phyloP scores from a whole-genome alignment of 2,329 filamentous ascomycete genomes.

The Cercospora beticola region DNA sequence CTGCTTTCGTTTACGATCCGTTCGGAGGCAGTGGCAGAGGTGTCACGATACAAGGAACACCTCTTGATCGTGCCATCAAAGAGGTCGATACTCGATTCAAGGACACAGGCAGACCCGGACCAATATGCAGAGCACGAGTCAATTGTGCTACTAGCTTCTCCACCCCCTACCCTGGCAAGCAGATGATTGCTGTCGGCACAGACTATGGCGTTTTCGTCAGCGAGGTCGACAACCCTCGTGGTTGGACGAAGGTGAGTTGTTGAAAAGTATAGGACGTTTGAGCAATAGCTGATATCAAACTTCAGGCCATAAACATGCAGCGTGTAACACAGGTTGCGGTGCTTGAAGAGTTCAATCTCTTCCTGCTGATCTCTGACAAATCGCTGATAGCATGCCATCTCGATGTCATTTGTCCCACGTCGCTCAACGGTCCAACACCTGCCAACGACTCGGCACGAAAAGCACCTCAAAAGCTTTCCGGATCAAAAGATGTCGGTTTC shows the following conservation, averaged over 20 bases:
- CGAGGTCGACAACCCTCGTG: conserved; percentile 82
- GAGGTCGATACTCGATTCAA: conserved; percentile 78
- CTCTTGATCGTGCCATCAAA: conserved; percentile 83
- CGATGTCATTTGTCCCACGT: conserved; percentile 69
- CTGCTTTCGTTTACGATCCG: conserved; percentile 79
- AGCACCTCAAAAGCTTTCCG: conserved; percentile 86
- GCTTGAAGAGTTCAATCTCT: conserved; percentile 91
- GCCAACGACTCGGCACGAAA: conserved; percentile 70
- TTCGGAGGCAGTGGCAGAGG: conserved; percentile 56
- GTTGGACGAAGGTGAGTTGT: conserved; percentile 76
- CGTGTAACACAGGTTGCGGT: conserved; percentile 91
- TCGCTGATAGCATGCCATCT: conserved; percentile 90
- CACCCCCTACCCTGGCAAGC: conserved; percentile 68
- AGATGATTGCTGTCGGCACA: conserved; percentile 90
- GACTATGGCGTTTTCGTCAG: conserved; percentile 92
- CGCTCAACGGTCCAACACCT: conserved; percentile 43
- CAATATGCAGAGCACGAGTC: conserved; percentile 80
- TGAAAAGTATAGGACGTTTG: not conserved
- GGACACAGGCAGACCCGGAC: conserved; percentile 65
- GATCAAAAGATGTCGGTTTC: conserved; percentile 89
- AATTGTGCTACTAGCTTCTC: conserved; percentile 92
- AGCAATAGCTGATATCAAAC: conserved; percentile 34
- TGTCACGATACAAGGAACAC: conserved; percentile 84
- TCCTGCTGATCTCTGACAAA: conserved; percentile 87
- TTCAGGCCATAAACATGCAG: conserved; percentile 69